These are phyloP conservation scores for Populus davidiana DNA, from an alignment of 345 rosid genomes.

Conservation along the genomic window DNA sequence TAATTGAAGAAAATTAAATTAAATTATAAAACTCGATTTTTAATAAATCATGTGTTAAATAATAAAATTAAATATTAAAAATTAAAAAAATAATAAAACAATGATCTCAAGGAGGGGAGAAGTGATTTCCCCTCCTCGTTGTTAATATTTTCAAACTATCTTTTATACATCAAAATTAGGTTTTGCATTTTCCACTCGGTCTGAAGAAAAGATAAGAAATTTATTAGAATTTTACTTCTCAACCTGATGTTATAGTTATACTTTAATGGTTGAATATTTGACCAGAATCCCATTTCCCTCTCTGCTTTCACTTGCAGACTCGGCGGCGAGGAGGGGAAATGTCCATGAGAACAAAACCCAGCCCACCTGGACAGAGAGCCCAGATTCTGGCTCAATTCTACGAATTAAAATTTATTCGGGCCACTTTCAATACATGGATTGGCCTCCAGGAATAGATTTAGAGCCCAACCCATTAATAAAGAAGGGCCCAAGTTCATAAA, in stretches of 20 bases:
- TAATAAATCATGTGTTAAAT: too few species aligned
- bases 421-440: background rate
- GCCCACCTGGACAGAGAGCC: background rate
- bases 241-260: too few species aligned
- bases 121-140: too few species aligned
- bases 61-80: too few species aligned
- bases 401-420: background rate
- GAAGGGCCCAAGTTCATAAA: background rate
- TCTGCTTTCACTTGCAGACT: background rate
- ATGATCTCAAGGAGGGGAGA: too few species aligned
- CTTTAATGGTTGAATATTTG: background rate
- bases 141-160: too few species aligned
- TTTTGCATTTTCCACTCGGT: too few species aligned
- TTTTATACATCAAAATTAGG: too few species aligned
- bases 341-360: background rate
- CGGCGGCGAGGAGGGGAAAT: background rate
- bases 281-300: background rate
- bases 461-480: background rate
- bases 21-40: fast-evolving
- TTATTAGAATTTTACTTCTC: too few species aligned
- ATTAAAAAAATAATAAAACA: too few species aligned
- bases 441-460: background rate
- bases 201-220: too few species aligned
- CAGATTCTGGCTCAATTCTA: background rate
- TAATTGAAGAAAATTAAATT: too few species aligned